These are phyloP conservation scores for Apophysomyces trapeziformis DNA, from an alignment of 371 early-diverging fungal species.

Conservation along the genomic window DNA sequence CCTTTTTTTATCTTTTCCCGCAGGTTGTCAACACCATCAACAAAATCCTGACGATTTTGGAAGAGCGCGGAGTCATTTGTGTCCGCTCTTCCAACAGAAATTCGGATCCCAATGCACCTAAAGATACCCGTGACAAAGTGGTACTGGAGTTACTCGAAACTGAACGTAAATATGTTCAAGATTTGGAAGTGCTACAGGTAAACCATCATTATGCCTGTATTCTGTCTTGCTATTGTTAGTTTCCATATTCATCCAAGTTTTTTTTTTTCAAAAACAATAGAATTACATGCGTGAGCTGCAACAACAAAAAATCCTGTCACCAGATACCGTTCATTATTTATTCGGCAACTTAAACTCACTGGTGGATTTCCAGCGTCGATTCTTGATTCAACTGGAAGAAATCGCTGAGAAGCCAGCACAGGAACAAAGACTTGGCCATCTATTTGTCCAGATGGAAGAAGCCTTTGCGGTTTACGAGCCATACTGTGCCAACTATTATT, in stretches of 20 bases:
- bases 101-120: conserved; percentile 63
- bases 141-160: conserved; percentile 92
- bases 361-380: conserved; percentile 96
- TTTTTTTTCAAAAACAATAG: conserved; percentile 21
- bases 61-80: conserved; percentile 67
- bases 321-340: conserved; percentile 74
- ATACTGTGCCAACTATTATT: conserved; percentile 90
- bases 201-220: conserved; percentile 5
- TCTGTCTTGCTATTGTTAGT: conserved; percentile 6
- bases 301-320: conserved; percentile 63
- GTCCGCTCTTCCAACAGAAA: conserved; percentile 49
- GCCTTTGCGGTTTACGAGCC: conserved; percentile 92
- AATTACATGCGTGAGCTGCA: conserved; percentile 64
- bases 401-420: conserved; percentile 68
- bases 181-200: conserved; percentile 86
- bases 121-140: conserved; percentile 83
- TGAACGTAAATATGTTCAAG: conserved; percentile 90
- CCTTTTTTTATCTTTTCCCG: conserved; percentile 12
- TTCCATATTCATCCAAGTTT: neutral
- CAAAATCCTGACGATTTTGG: conserved; percentile 68
- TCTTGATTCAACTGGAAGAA: conserved; percentile 90
- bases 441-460: conserved; percentile 80
- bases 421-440: conserved; percentile 90
- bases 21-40: conserved; percentile 71
- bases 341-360: conserved; percentile 93